These are phyloP conservation scores for Phytophthora cactorum DNA, from an alignment of 352 stramenopile species.

Conservation along the genomic window DNA sequence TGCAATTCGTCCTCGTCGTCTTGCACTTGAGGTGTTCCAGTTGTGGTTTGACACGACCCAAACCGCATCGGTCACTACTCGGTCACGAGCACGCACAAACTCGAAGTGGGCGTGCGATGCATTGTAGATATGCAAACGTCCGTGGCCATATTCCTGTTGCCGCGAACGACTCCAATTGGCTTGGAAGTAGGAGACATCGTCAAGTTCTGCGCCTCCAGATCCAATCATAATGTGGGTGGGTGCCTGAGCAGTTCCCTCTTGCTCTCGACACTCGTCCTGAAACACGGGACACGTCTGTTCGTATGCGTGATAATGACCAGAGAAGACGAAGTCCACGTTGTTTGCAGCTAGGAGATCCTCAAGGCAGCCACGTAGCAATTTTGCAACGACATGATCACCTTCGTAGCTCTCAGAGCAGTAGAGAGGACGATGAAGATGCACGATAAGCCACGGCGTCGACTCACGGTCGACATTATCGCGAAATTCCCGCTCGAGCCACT, in stretches of 20 bases:
- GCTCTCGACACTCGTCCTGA: slow-evolving; percentile 32
- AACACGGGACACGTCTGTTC: slow-evolving; percentile 62
- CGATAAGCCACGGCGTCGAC: slow-evolving; percentile 56
- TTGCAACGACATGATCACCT: slow-evolving; percentile 35
- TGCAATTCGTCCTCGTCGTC: too few species aligned
- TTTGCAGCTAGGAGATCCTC: slow-evolving; percentile 46
- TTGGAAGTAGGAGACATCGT: slow-evolving; percentile 39
- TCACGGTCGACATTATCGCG: slow-evolving; percentile 44
- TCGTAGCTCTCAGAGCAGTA: slow-evolving; percentile 45
- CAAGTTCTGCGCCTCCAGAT: slow-evolving; percentile 45
- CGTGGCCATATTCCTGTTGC: slow-evolving; percentile 46
- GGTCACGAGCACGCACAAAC: slow-evolving; percentile 42
- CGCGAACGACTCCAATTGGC: slow-evolving; percentile 33
- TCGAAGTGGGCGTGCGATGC: slow-evolving; percentile 50
- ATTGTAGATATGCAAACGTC: slow-evolving; percentile 58
- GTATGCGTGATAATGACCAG: slow-evolving; percentile 67
- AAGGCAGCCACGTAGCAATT: slow-evolving; percentile 41
- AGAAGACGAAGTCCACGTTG: slow-evolving; percentile 59
- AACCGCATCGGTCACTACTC: slow-evolving; percentile 27
- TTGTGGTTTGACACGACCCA: slow-evolving; percentile 52
- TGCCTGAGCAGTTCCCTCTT: slow-evolving; percentile 25
- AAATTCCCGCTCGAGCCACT: slow-evolving; percentile 57
- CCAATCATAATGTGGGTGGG: slow-evolving; percentile 61
- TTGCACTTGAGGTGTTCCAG: too few species aligned
- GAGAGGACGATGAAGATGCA: slow-evolving; percentile 63